A percentile compares a stretch with the other conserved stretches of the same genome.
Conservation (phyloP, 257 asterid genomes). For the Hygrophila difformis region DNA sequence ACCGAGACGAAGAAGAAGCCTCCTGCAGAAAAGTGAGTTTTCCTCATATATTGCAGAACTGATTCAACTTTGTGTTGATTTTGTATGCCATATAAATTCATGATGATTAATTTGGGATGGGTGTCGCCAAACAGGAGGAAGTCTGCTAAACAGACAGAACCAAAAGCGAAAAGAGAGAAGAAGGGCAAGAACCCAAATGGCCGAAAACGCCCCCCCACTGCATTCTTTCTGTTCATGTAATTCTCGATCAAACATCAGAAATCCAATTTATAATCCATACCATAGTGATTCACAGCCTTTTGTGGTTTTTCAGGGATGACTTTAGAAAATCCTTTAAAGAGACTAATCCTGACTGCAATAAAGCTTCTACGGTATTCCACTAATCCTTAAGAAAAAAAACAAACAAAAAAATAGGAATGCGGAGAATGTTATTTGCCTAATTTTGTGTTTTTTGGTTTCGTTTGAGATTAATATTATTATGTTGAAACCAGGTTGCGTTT, state of each 20-base stretch:
- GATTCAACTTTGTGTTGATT: too few relatives aligned
- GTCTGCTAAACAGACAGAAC: constrained; percentile 32
- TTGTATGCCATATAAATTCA: too few relatives aligned
- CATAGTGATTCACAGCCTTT: neutral
- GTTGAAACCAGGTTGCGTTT: too few relatives aligned
- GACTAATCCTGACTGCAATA: constrained; percentile 67
- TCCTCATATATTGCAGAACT: too few relatives aligned
- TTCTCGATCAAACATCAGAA: neutral
- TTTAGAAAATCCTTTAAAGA: constrained; percentile 64
- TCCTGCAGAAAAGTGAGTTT: constrained; percentile 33
- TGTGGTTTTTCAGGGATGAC: constrained; percentile 39
- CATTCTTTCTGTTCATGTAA: constrained; percentile 81
- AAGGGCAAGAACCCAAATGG: constrained; percentile 39
- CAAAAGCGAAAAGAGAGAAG: constrained; percentile 37
- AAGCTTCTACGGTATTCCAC: constrained; percentile 41
- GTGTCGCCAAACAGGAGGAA: constrained; percentile 31
- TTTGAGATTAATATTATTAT: too few relatives aligned
- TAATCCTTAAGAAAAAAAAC: too few relatives aligned
- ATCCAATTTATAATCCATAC: too few relatives aligned
- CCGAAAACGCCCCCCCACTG: too few relatives aligned
- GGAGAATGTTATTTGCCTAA: too few relatives aligned
- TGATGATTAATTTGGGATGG: neutral
- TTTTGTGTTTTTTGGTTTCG: too few relatives aligned
- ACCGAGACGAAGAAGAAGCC: constrained; percentile 43
- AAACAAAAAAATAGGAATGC: too few relatives aligned